Evolutionary conservation across 2,329 filamentous ascomycete species (phyloP), one percentile per base, ranked within the genome.

Genomic region (Ophidiomyces ophidiicola): DNA sequence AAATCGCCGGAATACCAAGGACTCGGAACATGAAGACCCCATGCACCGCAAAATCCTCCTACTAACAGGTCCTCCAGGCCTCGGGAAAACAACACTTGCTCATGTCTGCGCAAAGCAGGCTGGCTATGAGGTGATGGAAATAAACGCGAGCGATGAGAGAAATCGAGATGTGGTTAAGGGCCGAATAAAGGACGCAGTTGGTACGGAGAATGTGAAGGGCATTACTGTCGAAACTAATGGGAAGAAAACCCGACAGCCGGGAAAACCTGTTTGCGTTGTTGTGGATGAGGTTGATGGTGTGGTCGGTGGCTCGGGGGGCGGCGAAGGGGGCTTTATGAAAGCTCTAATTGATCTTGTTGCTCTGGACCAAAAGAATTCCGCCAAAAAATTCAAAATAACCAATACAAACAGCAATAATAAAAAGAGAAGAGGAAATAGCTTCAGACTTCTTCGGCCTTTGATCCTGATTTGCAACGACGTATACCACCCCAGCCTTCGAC

Each of bases 201-300:
- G 84, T 0, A 98, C 90, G 0, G 88, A 98, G 58, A 94, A 84
- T 44, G 88, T 98, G 44, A 90, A 83, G 55, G 74, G 68, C 36
- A 75, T 60, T 53, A 72, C 59, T 20, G 53, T 63, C 7, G 66
- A 70, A 43, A 53, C 69, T 36, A 59, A 61, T 35, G 57, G 62
- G 8, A 50, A 68, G 52, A 51, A 75, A 61, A 61, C 76, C 7
- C 71, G 73, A 39, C 92, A 84, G 54, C 69, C 80, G 23, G 86
- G 83, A 8, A 83, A 79, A 43, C 92, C 90, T 0, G 78, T 94
- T 0, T 98, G 90, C 50, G 82, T 98, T 3, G 72, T 98, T 2
- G 85, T 98, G 1, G 90, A 98, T 53, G 90, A 98, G 61, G 90
- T 96, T 1, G 90, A 98, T 55, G 90, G 90, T 28, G 90, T 92